Percentiles rank a stretch among this genome's conserved stretches.
Evolutionary conservation across 78 protist genomes (phyloP).

Genomic region (Pigoraptor vietnamica): DNA sequence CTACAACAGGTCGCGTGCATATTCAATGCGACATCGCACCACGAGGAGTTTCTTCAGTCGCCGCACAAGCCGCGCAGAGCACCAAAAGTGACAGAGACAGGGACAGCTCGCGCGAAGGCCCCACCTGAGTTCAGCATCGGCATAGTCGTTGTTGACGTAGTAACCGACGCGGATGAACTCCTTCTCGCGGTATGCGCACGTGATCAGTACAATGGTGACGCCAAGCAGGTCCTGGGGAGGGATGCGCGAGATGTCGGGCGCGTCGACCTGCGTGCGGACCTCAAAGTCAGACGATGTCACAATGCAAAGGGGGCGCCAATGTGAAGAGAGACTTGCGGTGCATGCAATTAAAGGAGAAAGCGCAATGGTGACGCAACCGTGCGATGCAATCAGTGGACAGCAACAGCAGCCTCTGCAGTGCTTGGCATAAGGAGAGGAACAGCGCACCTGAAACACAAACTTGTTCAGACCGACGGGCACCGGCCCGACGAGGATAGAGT

Average conservation of each 20-base stretch:
- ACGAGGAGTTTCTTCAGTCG: no score
- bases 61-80: no score
- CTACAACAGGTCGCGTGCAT: no score
- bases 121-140: constrained; percentile 14
- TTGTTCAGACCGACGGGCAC: constrained; percentile 37
- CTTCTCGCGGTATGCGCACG: constrained; percentile 49
- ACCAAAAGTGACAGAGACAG: no score
- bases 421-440: no score
- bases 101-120: no score
- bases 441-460: constrained; percentile 51
- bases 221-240: constrained; percentile 51
- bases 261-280: constrained; percentile 20
- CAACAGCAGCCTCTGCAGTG: no score
- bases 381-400: no score
- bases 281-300: neutral
- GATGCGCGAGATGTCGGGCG: constrained; percentile 43
- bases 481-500: constrained; percentile 67
- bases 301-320: neutral
- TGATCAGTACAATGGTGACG: constrained; percentile 55
- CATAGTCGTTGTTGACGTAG: constrained; percentile 17
- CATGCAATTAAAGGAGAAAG: no score
- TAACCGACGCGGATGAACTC: constrained; percentile 67
- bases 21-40: no score
- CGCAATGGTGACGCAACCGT: no score
- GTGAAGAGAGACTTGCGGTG: neutral